These are phyloP conservation scores for Penicillium verhagenii DNA, from an alignment of 495 filamentous ascomycete species.

Conservation along the genomic window DNA sequence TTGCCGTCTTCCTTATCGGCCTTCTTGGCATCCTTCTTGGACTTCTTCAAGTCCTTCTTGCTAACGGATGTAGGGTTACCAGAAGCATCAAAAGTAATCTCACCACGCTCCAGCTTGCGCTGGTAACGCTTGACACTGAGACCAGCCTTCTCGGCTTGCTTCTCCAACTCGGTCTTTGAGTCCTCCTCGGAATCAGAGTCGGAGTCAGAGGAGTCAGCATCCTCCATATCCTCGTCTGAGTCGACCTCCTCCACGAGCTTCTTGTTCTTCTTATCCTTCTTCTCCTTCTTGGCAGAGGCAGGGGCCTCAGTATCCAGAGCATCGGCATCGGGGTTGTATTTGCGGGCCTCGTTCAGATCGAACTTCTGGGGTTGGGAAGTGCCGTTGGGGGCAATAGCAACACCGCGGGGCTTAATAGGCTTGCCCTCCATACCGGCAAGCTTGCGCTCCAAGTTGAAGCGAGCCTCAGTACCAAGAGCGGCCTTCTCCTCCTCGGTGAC, in stretches of 20 bases:
- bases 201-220: conserved; percentile 46
- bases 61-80: conserved; percentile 61
- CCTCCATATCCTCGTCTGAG: conserved; percentile 54
- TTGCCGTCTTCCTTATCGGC: conserved; percentile 48
- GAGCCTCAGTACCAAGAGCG: conserved; percentile 67
- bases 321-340: conserved; percentile 95
- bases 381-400: conserved; percentile 72
- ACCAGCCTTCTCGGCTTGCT: conserved; percentile 59
- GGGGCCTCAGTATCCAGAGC: conserved; percentile 70
- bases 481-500: conserved; percentile 85
- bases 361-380: conserved; percentile 68
- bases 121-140: conserved; percentile 68
- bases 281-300: conserved; percentile 43
- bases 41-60: conserved; percentile 77
- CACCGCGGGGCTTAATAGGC: conserved; percentile 73
- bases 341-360: conserved; percentile 89
- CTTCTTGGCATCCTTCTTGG: conserved; percentile 64
- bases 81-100: conserved; percentile 57
- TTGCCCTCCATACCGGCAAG: conserved; percentile 86
- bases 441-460: conserved; percentile 80
- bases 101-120: conserved; percentile 67
- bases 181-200: conserved; percentile 47
- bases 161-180: conserved; percentile 51
- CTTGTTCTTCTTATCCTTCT: conserved; percentile 49
- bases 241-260: conserved; percentile 53